Base-by-base conservation (phyloP, 2,329 filamentous ascomycete genomes). In the Hymenoscyphus fructigenus region DNA sequence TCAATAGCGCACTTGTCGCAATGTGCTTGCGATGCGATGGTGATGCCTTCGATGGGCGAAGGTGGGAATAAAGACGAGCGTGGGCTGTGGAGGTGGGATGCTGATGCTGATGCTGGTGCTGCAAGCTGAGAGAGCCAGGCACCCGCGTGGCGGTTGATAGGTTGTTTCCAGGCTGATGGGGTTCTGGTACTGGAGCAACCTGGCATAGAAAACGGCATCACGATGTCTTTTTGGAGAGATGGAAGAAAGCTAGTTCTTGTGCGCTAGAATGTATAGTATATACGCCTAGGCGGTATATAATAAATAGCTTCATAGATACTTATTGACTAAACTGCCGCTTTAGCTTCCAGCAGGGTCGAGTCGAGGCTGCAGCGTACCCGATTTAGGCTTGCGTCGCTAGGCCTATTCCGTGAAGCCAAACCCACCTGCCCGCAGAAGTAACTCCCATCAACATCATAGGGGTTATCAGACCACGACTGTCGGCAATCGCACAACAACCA, bases 1-100 rank as follows among this genome's bases (percentile, higher is more conserved):
- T 63, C 56, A 29, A 47, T 57, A n/a, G 61, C 61, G 47, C 44
- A 56, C 41, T 53, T 9, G 47, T 58, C 34, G 59, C 32, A 56
- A 44, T 32, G 36, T 15, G 34, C 26, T 34, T 34, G 12, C 29
- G 20, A 65, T 60, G 60, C 41, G 44, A 20, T 53, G 47, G 47
- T 26, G 47, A 23, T 53, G 44, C 44, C 44, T 50, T 12, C 20
- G 10, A 50, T 23, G 44, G 41, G 17, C 4, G 5, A 23, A 38
- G 2, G 32, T 34, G 32, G 32, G 32, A 34, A 10, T n/a, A 34
- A 17, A 38, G 36, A 17, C 36, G 36, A 17, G 12, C 10, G 12
- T 10, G 34, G 12, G 34, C 34, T 36, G 9, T 15, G 34, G 9
- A 15, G 34, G 9, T 12, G 34, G 9, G 34, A 15, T 36, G 34